Base-by-base conservation (phyloP, 495 filamentous ascomycete genomes). In the Lasiosphaeria hispida region DNA sequence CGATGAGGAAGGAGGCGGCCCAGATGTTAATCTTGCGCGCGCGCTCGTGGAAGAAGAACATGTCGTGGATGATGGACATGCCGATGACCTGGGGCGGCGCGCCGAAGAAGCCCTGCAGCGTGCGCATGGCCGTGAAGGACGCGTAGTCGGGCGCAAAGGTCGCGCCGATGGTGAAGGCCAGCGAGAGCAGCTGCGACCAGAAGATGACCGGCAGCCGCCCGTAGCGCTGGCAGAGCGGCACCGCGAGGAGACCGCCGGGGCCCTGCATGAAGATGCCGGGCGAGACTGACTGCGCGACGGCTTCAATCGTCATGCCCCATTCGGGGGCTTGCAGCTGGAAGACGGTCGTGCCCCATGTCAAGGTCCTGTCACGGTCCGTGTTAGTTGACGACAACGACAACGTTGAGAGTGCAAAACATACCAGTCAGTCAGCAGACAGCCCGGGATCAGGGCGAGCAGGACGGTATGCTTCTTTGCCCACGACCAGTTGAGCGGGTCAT, bases 401-500 rank as follows among this genome's bases (percentile, higher is more conserved):
- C n/a, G n/a, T n/a, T n/a, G n/a, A n/a, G n/a, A n/a, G n/a, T n/a
- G n/a, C n/a, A n/a, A n/a, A n/a, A n/a, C n/a, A n/a, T n/a, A n/a
- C n/a, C 77, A 68, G 59, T 74, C 67, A 23, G 63, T 70, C 37
- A 71, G 55, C 37, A 69, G 19, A 8, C 52, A 61, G 1, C 56
- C 53, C 34, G 61, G 45, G 55, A 55, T 52, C 10, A 63, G 50
- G 1, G 51, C 35, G 14, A 55, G 69, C 8, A 85, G 61, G 48
- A 80, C 77, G 2, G 56, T 58, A 60, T 82, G 68, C 59, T 85
- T 86, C 53, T 78, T 80, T 6, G 60, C 14, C 9, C 52, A 63
- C 0, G 77, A 69, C 79, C 81, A 86, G 57, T 85, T 86, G 52
- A 86, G 65, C 18, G 83, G 83, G 65, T 86, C 83, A 34, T 84